phyloP scores from a whole-genome alignment of 2,329 filamentous ascomycete genomes.

The Trichoderma simmonsii region DNA sequence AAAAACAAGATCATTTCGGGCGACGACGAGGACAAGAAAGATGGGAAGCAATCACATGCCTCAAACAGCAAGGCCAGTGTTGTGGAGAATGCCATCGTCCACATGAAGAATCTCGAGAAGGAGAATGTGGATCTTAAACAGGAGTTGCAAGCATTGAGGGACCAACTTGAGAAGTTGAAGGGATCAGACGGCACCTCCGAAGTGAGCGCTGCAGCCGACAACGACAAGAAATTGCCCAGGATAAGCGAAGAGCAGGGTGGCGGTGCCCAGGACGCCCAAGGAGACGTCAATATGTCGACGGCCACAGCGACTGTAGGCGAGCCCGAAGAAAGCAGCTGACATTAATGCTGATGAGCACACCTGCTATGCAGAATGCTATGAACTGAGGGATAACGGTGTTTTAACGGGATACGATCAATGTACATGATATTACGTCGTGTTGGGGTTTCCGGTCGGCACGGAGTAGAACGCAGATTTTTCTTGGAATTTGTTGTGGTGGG shows the following conservation, averaged over 20 bases:
- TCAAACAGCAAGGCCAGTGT: slow-evolving; percentile 92
- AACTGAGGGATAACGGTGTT: not conserved
- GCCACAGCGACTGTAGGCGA: not conserved
- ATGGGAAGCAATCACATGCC: slow-evolving; percentile 47
- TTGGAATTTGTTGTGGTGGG: not conserved
- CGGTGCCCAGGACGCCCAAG: not conserved
- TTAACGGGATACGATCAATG: not conserved
- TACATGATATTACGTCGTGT: slow-evolving; percentile 8
- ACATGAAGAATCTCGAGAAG: slow-evolving; percentile 80
- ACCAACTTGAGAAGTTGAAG: slow-evolving; percentile 31
- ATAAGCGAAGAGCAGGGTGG: not conserved
- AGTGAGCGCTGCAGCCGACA: not conserved
- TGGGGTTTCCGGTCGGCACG: not conserved
- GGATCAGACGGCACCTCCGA: not conserved
- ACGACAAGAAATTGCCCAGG: not conserved
- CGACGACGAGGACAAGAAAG: slow-evolving; percentile 48
- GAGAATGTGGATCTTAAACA: slow-evolving; percentile 68
- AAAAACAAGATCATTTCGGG: slow-evolving; percentile 39
- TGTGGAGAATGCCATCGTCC: slow-evolving; percentile 94
- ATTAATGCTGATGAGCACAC: not conserved
- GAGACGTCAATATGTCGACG: not conserved
- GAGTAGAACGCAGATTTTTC: not conserved
- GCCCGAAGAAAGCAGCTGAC: not conserved
- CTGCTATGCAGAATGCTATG: not conserved
- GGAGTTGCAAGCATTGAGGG: slow-evolving; percentile 45